Percentiles rank a stretch among this genome's conserved stretches.
Evolutionary conservation across 2,329 filamentous ascomycete genomes (phyloP).

Genomic region (Albophoma yamanashiensis): DNA sequence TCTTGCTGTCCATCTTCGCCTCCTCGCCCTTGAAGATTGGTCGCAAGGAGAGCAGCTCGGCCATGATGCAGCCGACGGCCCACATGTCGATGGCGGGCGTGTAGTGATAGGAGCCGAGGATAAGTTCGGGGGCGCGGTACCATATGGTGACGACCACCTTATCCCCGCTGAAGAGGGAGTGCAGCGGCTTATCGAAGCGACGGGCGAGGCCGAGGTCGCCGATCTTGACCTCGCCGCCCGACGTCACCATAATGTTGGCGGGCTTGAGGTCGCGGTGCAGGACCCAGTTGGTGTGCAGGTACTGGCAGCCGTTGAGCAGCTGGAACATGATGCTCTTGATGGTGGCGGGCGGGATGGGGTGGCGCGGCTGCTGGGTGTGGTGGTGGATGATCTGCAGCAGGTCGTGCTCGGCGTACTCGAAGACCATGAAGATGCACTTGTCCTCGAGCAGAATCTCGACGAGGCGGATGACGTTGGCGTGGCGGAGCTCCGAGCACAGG

Average conservation of each 20-base stretch:
- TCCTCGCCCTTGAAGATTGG: constrained; percentile 99
- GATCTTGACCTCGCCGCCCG: constrained; percentile 80
- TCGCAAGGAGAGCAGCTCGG: constrained; percentile 77
- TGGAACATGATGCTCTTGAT: constrained; percentile 95
- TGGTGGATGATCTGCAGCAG: constrained; percentile 96
- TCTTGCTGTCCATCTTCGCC: constrained; percentile 97
- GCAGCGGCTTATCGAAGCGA: constrained; percentile 86
- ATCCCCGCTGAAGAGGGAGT: constrained; percentile 84
- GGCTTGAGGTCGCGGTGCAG: constrained; percentile 94
- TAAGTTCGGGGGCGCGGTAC: constrained; percentile 91
- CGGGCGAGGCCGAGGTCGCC: constrained; percentile 88
- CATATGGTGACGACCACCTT: constrained; percentile 99
- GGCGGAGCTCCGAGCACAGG: constrained; percentile 80
- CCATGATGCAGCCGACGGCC: constrained; percentile 97
- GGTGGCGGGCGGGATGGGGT: constrained; percentile 78
- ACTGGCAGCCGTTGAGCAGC: constrained; percentile 86
- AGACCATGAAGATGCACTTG: constrained; percentile 99
- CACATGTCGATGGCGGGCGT: constrained; percentile 95
- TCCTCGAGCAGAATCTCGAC: constrained; percentile 96
- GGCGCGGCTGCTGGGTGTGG: constrained; percentile 79
- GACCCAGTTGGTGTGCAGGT: constrained; percentile 94
- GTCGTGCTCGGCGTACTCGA: constrained; percentile 97
- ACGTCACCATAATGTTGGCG: constrained; percentile 98
- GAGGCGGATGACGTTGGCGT: constrained; percentile 81
- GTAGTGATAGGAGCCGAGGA: constrained; percentile 90